Conservation (phyloP, 768 basidiomycete genomes). For the Rhizopogon rudus region DNA sequence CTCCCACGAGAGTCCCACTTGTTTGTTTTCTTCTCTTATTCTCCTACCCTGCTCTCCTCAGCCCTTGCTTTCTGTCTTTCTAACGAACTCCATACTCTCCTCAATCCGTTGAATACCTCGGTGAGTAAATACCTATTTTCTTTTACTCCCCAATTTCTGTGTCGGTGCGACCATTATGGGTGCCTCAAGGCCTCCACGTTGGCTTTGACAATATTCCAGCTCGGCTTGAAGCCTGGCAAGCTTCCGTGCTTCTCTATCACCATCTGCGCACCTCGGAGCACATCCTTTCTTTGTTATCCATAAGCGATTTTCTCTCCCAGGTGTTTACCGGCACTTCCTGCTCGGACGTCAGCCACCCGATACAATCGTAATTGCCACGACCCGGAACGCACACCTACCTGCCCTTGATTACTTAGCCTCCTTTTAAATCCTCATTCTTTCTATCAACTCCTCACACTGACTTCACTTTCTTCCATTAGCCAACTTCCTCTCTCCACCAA, state of each 20-base stretch:
- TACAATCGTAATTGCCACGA: slow-evolving; percentile 25
- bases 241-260: background rate
- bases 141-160: slow-evolving; percentile 1
- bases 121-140: slow-evolving; percentile 17
- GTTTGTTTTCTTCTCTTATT: slow-evolving; percentile 37
- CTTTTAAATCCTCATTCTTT: slow-evolving; percentile 10
- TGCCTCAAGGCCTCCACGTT: slow-evolving; percentile 29
- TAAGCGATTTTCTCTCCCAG: background rate
- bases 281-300: background rate
- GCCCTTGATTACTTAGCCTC: slow-evolving; percentile 18
- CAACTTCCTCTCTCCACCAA: slow-evolving; percentile 9
- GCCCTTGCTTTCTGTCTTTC: slow-evolving; percentile 16
- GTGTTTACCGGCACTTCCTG: slow-evolving; percentile 3
- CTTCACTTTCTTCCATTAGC: slow-evolving; percentile 6
- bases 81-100: slow-evolving; percentile 7
- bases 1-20: slow-evolving; percentile 40
- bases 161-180: slow-evolving; percentile 7
- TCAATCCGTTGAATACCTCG: slow-evolving; percentile 9
- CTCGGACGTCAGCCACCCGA: slow-evolving; percentile 31
- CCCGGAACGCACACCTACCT: slow-evolving; percentile 26
- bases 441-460: slow-evolving; percentile 11
- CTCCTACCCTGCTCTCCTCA: slow-evolving; percentile 23
- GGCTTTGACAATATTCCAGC: slow-evolving; percentile 3
- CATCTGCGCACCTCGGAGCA: slow-evolving; percentile 4
- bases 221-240: slow-evolving; percentile 2